phyloP scores from a whole-genome alignment of 2,329 filamentous ascomycete genomes.

The Arachnopeziza araneosa region DNA sequence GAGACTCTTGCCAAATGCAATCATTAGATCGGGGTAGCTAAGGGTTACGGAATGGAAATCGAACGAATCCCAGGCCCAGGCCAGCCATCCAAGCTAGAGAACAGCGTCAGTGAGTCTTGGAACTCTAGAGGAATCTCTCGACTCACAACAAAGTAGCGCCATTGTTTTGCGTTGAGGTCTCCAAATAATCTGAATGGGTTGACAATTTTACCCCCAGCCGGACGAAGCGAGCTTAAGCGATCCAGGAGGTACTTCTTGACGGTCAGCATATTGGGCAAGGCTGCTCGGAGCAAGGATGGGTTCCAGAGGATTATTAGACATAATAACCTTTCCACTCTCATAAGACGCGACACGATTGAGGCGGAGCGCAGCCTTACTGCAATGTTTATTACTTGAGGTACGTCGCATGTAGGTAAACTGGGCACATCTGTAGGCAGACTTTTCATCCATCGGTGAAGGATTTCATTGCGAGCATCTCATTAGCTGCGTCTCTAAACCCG shows the following conservation, averaged over 20 bases:
- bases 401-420: too few relatives aligned
- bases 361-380: too few relatives aligned
- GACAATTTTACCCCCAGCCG: not conserved
- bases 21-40: not conserved
- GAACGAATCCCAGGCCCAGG: slow-evolving; percentile 45
- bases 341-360: too few relatives aligned
- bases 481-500: too few relatives aligned
- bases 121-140: too few relatives aligned
- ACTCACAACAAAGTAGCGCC: too few relatives aligned
- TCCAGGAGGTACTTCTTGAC: not conserved
- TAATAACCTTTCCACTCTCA: too few relatives aligned
- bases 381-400: too few relatives aligned
- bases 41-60: not conserved
- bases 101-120: too few relatives aligned
- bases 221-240: not conserved
- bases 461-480: too few relatives aligned
- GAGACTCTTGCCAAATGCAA: not conserved
- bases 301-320: not conserved
- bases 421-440: too few relatives aligned
- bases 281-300: not conserved
- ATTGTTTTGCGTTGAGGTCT: not conserved
- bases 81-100: slow-evolving; percentile 58
- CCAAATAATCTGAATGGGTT: not conserved
- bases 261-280: not conserved
- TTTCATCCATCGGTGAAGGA: too few relatives aligned